phyloP scores from a whole-genome alignment of 352 stramenopile genomes.

The Thalassiosira livingstoniorum region DNA sequence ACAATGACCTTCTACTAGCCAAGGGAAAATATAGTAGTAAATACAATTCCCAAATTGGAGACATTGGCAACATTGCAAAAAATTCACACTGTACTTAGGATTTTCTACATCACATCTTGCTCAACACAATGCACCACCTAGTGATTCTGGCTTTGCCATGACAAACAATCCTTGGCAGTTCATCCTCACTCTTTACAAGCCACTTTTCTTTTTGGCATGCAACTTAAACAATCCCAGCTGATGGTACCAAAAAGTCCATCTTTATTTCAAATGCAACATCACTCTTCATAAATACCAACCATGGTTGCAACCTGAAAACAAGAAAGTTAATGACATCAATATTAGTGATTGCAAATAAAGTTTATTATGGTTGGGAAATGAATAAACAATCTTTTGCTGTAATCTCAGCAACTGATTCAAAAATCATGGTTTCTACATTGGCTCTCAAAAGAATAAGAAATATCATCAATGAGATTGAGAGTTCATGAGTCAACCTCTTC shows the following conservation, averaged over 20 bases:
- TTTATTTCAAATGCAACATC: not conserved
- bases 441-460: too few relatives aligned
- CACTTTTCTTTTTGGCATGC: slow-evolving; percentile 40
- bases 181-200: slow-evolving; percentile 41
- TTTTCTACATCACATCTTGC: slow-evolving; percentile 18
- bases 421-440: slow-evolving; percentile 5
- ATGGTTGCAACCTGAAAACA: slow-evolving; percentile 1
- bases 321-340: not conserved
- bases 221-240: too few relatives aligned
- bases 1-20: slow-evolving; percentile 9
- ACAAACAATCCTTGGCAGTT: slow-evolving; percentile 21
- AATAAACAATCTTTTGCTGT: not conserved
- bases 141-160: slow-evolving; percentile 19
- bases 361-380: not conserved
- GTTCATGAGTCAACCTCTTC: not conserved
- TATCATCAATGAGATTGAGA: too few relatives aligned
- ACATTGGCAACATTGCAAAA: slow-evolving; percentile 28
- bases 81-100: slow-evolving; percentile 31
- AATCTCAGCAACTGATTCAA: slow-evolving; percentile 14
- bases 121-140: slow-evolving; percentile 23
- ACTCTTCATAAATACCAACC: slow-evolving; percentile 8
- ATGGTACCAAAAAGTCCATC: too few relatives aligned
- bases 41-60: slow-evolving; percentile 17
- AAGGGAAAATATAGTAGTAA: slow-evolving; percentile 22
- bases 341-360: not conserved